Conservation (phyloP, 23 red algal genomes). For the Gracilariopsis chorda region DNA sequence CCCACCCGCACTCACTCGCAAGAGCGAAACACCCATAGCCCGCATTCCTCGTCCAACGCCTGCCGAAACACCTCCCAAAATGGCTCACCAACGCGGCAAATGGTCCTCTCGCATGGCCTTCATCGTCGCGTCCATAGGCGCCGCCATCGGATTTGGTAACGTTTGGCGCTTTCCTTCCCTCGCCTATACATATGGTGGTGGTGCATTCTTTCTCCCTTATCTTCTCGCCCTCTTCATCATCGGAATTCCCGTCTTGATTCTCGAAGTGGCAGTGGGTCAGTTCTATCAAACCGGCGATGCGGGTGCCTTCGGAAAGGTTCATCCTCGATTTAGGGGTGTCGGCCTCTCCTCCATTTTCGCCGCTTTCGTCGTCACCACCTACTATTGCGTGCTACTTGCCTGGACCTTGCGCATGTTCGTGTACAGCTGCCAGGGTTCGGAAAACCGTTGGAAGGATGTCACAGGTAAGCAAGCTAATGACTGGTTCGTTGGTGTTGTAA, state of each 20-base stretch:
- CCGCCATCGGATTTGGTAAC: constrained; percentile 38
- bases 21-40: too few species aligned
- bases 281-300: constrained; percentile 60
- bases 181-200: constrained; percentile 34
- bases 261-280: constrained; percentile 52
- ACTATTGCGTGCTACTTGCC: constrained; percentile 34
- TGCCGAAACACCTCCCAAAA: too few species aligned
- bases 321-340: constrained; percentile 35
- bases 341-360: constrained; percentile 32
- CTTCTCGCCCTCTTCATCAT: constrained; percentile 54
- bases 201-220: constrained; percentile 61
- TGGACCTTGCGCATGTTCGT: constrained; percentile 51
- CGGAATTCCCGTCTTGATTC: constrained; percentile 45
- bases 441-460: constrained; percentile 13
- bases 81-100: background rate
- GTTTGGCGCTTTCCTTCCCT: constrained; percentile 55
- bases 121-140: constrained; percentile 39
- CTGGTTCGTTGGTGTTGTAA: constrained; percentile 2
- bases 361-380: constrained; percentile 44
- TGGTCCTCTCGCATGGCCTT: constrained; percentile 51
- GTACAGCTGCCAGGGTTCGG: constrained; percentile 25
- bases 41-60: too few species aligned
- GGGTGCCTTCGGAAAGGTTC: constrained; percentile 37
- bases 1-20: too few species aligned
- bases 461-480: background rate